Evolutionary conservation across 257 asterid species (phyloP), one percentile per base, ranked within the genome.

Genomic region (Nicotiana tomentosiformis): DNA sequence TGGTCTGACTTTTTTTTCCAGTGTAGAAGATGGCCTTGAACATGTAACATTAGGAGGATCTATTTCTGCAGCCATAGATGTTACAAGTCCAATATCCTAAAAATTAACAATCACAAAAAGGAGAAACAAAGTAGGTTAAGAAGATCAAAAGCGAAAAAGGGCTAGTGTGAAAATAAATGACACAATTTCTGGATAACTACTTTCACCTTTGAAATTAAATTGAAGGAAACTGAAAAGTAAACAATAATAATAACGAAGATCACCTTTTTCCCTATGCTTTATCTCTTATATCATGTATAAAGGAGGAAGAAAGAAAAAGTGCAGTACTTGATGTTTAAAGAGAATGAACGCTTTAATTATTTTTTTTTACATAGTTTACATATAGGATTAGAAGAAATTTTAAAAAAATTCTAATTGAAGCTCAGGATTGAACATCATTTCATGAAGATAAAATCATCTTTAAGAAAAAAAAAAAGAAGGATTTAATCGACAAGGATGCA

Each of bases 1-100:
- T 30, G 95, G 97, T 86, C 92, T 90, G n/a, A 83, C 88, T 79
- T 88, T 92, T 85, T 88, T 87, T 65, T 87, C 97, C 68, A 60
- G 49, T 3, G 77, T 64, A 39, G 78, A 10, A 46, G 11, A n/a
- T 11, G 83, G 60, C 85, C 88, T 87, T 9, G 87, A 77, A 86
- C 92, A 84, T 80, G 89, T 82, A 74, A 66, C 85, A 49, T 14
- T 72, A 72, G 61, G 23, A 5, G 90, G 84, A 80, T 80, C 84
- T 57, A 84, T 78, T 85, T 88, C 93, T 10, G 84, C 84, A 90
- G 85, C 87, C 79, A 60, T 64, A 33, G 89, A 43, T 83, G 84
- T 90, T 80, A 80, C 84, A 57, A 77, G 89, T 82, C 86, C 92
- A 82, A 84, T 86, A 80, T 93, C 97, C 97, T 93, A 85, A 81